Evolutionary conservation across 2,329 filamentous ascomycete species (phyloP).

Genomic region (Alternaria ethzedia): DNA sequence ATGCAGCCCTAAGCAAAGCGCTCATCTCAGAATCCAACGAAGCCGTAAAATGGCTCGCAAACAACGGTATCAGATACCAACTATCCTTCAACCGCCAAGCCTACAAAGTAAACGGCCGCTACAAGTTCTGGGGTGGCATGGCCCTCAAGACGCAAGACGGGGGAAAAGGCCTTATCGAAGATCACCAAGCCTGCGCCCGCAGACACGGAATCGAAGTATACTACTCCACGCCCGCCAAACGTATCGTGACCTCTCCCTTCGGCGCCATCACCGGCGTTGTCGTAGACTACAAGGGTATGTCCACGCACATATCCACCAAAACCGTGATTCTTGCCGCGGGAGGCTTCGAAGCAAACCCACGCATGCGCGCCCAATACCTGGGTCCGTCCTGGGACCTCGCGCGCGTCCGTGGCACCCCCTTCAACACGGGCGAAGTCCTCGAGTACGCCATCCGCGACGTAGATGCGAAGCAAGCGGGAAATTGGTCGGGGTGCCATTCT

Average conservation of each 20-base stretch:
- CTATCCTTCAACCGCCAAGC: slow-evolving; percentile 71
- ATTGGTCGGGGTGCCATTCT: slow-evolving; percentile 71
- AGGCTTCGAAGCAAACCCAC: slow-evolving; percentile 68
- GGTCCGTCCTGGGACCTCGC: slow-evolving; percentile 69
- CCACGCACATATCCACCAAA: slow-evolving; percentile 37
- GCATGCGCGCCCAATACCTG: slow-evolving; percentile 61
- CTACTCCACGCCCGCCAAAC: slow-evolving; percentile 56
- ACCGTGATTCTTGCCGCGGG: slow-evolving; percentile 65
- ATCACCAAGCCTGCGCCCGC: slow-evolving; percentile 55
- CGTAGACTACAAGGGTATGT: slow-evolving; percentile 31
- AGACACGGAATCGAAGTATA: slow-evolving; percentile 53
- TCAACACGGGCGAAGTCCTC: slow-evolving; percentile 67
- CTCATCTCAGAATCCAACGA: slow-evolving; percentile 61
- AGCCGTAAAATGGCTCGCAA: slow-evolving; percentile 62
- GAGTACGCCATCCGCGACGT: slow-evolving; percentile 60
- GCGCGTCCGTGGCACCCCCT: slow-evolving; percentile 67
- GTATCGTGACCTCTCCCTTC: slow-evolving; percentile 45
- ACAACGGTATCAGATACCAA: slow-evolving; percentile 62
- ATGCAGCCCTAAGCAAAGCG: slow-evolving; percentile 55
- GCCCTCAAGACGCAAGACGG: slow-evolving; percentile 65
- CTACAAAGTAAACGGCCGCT: slow-evolving; percentile 65
- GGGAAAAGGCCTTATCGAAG: slow-evolving; percentile 64
- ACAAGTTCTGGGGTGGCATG: slow-evolving; percentile 72
- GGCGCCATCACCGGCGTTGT: slow-evolving; percentile 45
- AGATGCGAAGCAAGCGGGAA: slow-evolving; percentile 60